These are phyloP conservation scores for Eragrostis nindensis DNA, from an alignment of 176 grass and related monocot genomes.

Conservation along the genomic window DNA sequence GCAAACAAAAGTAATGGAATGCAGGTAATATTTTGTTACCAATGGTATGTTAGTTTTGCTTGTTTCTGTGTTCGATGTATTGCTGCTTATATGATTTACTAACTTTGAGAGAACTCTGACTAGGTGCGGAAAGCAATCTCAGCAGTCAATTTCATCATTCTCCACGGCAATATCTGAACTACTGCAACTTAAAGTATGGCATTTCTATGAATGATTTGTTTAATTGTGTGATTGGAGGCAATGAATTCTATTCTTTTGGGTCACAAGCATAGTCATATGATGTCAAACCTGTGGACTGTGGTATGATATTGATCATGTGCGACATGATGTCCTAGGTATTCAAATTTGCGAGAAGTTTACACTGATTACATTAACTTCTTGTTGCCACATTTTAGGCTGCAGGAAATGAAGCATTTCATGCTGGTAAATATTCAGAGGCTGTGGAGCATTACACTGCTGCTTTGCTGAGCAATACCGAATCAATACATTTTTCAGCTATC, in stretches of 20 bases:
- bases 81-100: conserved; percentile 7
- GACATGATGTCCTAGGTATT: conserved; percentile 15
- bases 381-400: conserved; percentile 62
- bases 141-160: conserved; percentile 54
- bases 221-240: neutral
- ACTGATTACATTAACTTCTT: conserved; percentile 20
- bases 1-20: conserved; percentile 42
- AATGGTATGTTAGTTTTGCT: conserved; percentile 22
- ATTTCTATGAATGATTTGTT: conserved; percentile 34
- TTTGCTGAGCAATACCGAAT: conserved; percentile 67
- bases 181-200: conserved; percentile 65
- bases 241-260: conserved; percentile 1
- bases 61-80: conserved; percentile 19
- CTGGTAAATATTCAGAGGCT: conserved; percentile 78
- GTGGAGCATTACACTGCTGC: conserved; percentile 84
- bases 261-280: conserved; percentile 16
- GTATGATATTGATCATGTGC: conserved; percentile 13
- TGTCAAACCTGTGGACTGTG: conserved; percentile 7
- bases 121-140: conserved; percentile 51
- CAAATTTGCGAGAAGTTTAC: conserved; percentile 12
- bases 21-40: conserved; percentile 41
- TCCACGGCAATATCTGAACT: conserved; percentile 59
- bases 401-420: conserved; percentile 91
- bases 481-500: conserved; percentile 67
- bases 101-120: conserved; percentile 42